Evolutionary conservation across 2,329 filamentous ascomycete species (phyloP).

Genomic region (Paecilomyces sp.): DNA sequence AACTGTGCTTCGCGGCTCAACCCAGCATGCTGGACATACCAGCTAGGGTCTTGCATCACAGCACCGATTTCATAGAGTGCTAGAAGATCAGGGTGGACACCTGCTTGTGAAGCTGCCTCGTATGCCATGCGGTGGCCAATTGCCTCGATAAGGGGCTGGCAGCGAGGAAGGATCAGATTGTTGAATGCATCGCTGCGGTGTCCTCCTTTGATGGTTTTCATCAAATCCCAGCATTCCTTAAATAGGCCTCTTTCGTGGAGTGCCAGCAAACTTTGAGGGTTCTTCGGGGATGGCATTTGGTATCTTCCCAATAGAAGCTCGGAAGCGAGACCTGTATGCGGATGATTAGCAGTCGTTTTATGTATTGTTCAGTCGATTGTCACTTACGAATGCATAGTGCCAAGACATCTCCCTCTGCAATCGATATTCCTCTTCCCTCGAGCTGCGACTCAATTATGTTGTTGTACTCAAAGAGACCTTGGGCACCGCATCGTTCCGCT

Average conservation of each 20-base stretch:
- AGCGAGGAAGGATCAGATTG: slow-evolving; percentile 11
- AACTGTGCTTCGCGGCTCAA: not conserved
- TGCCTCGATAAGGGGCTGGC: slow-evolving; percentile 11
- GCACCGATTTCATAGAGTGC: slow-evolving; percentile 9
- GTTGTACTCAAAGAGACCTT: slow-evolving; percentile 7
- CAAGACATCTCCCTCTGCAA: slow-evolving; percentile 7
- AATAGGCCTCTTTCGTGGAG: slow-evolving; percentile 14
- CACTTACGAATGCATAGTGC: slow-evolving; percentile 10
- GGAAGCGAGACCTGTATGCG: slow-evolving; percentile 14
- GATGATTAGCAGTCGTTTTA: not conserved
- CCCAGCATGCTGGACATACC: slow-evolving; percentile 10
- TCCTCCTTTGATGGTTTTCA: not conserved
- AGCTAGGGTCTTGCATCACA: slow-evolving; percentile 7
- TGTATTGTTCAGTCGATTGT: not conserved
- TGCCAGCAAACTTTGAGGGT: slow-evolving; percentile 9
- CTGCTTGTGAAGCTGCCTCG: slow-evolving; percentile 12
- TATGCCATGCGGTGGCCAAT: slow-evolving; percentile 16
- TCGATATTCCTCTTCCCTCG: slow-evolving; percentile 2
- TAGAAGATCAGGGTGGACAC: slow-evolving; percentile 5
- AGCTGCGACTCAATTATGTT: slow-evolving; percentile 6
- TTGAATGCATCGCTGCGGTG: slow-evolving; percentile 14
- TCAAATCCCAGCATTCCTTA: slow-evolving; percentile 6
- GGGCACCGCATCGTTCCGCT: slow-evolving; percentile 7
- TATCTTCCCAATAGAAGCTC: slow-evolving; percentile 19
- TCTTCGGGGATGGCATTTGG: slow-evolving; percentile 8